phyloP scores from a whole-genome alignment of 2,329 filamentous ascomycete genomes.

The Phyllosticta ampelicida region DNA sequence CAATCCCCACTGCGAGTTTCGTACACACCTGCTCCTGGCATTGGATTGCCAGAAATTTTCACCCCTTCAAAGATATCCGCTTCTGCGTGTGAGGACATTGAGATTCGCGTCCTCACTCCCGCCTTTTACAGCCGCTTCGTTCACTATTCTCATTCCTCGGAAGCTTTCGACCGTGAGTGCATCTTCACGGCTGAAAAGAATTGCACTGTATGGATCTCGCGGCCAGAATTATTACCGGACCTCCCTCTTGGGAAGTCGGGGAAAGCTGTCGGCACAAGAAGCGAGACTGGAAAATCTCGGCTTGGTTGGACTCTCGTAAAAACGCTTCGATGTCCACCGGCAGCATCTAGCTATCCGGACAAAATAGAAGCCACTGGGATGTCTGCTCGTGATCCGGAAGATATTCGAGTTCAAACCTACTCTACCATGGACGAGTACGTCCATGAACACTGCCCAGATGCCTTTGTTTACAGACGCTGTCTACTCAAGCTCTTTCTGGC shows the following conservation, averaged over 20 bases:
- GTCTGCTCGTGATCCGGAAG: conserved; percentile 16
- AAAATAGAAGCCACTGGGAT: background rate
- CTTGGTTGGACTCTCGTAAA: conserved; percentile 29
- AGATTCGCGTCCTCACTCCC: conserved; percentile 51
- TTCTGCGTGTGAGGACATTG: conserved; percentile 28
- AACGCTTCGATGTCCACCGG: conserved; percentile 30
- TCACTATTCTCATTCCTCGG: conserved; percentile 50
- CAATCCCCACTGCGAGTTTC: conserved; percentile 39
- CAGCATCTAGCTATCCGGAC: conserved; percentile 25
- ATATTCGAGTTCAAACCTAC: conserved; percentile 27
- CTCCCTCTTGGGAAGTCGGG: conserved; percentile 24
- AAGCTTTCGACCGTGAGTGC: conserved; percentile 51
- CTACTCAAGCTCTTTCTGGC: conserved; percentile 33
- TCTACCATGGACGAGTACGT: conserved; percentile 33
- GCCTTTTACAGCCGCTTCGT: conserved; percentile 57
- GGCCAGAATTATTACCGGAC: conserved; percentile 32
- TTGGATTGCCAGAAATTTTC: conserved; percentile 15
- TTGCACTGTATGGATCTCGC: conserved; percentile 47
- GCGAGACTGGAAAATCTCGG: conserved; percentile 11
- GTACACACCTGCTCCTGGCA: conserved; percentile 43
- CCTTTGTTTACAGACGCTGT: conserved; percentile 26
- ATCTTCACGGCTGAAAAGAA: conserved; percentile 42
- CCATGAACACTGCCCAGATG: conserved; percentile 11
- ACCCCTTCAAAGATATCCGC: conserved; percentile 7
- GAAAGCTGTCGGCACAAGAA: background rate